Percentiles rank a stretch among this genome's conserved stretches.
Conservation (phyloP, 305 asterid genomes). For the Fraxinus ornus region DNA sequence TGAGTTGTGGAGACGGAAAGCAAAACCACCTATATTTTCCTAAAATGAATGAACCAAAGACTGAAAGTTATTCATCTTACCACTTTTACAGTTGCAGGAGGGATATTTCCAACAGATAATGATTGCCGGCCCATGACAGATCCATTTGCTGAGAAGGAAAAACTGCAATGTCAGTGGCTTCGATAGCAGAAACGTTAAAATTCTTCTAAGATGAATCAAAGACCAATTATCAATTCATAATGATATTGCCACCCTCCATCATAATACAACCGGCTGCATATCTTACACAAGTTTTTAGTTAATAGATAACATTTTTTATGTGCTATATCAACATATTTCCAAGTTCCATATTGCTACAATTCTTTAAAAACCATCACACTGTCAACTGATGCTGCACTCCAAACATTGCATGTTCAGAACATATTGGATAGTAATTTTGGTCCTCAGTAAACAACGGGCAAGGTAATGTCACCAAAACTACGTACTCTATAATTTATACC, state of each 20-base stretch:
- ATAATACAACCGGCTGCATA: not conserved
- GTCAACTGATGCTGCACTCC: not conserved
- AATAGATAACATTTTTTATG: not conserved
- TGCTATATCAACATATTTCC: not conserved
- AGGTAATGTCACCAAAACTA: not conserved
- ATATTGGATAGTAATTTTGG: not conserved
- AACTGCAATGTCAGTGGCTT: constrained; percentile 19
- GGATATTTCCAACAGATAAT: constrained; percentile 56
- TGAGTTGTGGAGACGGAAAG: constrained; percentile 6
- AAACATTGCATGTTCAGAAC: not conserved
- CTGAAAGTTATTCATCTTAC: constrained; percentile 40
- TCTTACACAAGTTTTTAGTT: not conserved
- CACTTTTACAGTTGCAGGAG: constrained; percentile 84
- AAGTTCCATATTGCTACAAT: not conserved
- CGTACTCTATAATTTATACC: not conserved
- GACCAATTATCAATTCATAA: not conserved
- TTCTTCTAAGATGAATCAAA: not conserved
- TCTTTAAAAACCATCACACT: not conserved
- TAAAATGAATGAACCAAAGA: constrained; percentile 16
- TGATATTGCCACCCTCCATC: not conserved
- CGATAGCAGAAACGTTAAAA: not conserved
- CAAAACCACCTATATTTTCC: not conserved
- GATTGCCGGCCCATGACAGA: constrained; percentile 59
- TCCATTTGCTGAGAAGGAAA: constrained; percentile 58
- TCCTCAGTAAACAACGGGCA: not conserved